These are phyloP conservation scores for Papilionanthe hybrid DNA, from an alignment of 116 monocot species.

Conservation along the genomic window DNA sequence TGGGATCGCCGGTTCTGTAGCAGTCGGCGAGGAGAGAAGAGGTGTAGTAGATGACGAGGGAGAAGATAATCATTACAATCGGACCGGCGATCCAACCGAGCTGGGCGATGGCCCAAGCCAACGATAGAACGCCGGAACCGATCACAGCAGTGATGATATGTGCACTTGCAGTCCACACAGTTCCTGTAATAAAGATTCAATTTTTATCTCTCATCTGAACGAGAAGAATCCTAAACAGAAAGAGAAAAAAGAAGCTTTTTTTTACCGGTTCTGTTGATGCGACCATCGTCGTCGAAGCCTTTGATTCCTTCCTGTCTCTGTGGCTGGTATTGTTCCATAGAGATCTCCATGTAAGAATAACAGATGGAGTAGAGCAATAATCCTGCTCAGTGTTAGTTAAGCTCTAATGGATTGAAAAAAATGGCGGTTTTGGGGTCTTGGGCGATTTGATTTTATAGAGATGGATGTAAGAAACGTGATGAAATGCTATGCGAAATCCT, in stretches of 20 bases:
- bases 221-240: neutral
- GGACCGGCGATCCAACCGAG: conserved; percentile 86
- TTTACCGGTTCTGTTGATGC: conserved; percentile 7
- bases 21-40: conserved; percentile 69
- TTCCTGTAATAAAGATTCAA: conserved; percentile 13
- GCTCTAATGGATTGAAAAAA: neutral
- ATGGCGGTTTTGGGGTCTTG: neutral
- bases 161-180: conserved; percentile 72
- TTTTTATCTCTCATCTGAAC: neutral
- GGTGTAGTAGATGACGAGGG: conserved; percentile 67
- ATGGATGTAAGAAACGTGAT: neutral
- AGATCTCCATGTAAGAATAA: neutral
- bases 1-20: conserved; percentile 57
- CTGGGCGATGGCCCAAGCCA: conserved; percentile 84
- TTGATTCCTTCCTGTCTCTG: neutral
- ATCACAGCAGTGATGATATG: conserved; percentile 91
- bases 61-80: conserved; percentile 53
- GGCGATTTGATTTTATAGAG: neutral
- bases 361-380: no score
- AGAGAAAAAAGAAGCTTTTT: neutral
- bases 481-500: neutral
- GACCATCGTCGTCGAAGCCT: conserved; percentile 9
- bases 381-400: no score
- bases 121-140: conserved; percentile 81
- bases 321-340: neutral